Evolutionary conservation across 1,284 basidiomycete genomes (phyloP), one percentile per base, ranked within the genome.

Genomic region (Anthracocystis setariae): DNA sequence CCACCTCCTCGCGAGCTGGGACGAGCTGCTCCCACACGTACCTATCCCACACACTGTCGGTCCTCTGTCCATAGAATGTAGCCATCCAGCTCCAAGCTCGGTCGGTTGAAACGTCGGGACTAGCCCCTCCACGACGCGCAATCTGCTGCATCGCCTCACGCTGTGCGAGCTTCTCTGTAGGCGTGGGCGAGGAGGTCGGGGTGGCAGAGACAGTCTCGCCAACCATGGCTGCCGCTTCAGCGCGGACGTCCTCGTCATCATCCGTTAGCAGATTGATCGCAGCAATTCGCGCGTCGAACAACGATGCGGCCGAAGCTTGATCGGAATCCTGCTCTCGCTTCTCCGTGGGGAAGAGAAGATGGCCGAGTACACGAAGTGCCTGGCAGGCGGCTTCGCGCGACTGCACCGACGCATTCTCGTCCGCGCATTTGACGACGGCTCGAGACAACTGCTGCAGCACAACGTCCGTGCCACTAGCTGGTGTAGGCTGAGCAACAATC

Each of bases 31-130:
- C 32, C 50, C 58, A 64, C 7, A 71, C 63, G 24, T 64, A 63
- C 23, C 47, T 45, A 8, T 38, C 24, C 74, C 74, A 76, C 15
- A 44, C 5, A 12, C 38, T 44, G 43, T 40, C 51, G 5, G 3
- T 21, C 3, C 27, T 33, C 20, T 38, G 12, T 5, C 39, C 23
- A 38, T 76, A 74, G 56, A 53, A 57, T 3, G 29, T 32, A 2
- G 46, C 58, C 71, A 76, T 73, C 74, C 72, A 76, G n/a, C 17
- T 45, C 70, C 70, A 76, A 8, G 67, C 61, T 52, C 60, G 50
- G 33, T 74, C 71, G 4, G 67, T 70, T 10, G 73, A 72, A 15
- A 71, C 67, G 23, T 64, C 64, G 0, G 62, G 59, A 42, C 67
- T 68, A 3, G 64, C 63, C 24, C 72, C 68, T 23, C 60, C 60